Conservation (phyloP, 1,284 basidiomycete genomes). For the Boletus hoseneyae region DNA sequence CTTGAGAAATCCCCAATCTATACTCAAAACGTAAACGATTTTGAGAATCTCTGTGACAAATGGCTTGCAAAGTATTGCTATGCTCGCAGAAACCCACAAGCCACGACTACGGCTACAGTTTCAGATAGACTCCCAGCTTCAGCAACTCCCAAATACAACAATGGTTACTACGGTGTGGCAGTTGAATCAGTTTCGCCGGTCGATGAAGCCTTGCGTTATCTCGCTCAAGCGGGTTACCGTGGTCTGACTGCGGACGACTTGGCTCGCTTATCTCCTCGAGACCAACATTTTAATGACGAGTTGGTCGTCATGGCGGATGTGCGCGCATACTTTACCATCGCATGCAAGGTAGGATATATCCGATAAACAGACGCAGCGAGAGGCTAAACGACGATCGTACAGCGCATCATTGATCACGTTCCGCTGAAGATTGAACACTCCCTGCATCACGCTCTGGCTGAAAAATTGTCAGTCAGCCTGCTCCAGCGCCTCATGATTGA, state of each 20-base stretch:
- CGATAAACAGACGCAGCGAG: too few species aligned
- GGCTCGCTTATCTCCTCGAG: slow-evolving; percentile 13
- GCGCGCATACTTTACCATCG: slow-evolving; percentile 50
- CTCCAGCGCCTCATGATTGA: slow-evolving; percentile 36
- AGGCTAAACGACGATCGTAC: neutral
- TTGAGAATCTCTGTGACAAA: slow-evolving; percentile 14
- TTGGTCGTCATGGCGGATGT: slow-evolving; percentile 49
- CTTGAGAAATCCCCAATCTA: slow-evolving; percentile 30
- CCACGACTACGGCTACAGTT: too few species aligned
- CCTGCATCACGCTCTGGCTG: slow-evolving; percentile 41
- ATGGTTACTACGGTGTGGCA: too few species aligned
- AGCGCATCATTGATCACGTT: slow-evolving; percentile 56
- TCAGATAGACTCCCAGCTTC: too few species aligned
- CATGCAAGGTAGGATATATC: slow-evolving; percentile 38
- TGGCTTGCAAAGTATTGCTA: slow-evolving; percentile 23
- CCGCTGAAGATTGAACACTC: slow-evolving; percentile 50
- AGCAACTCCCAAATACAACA: too few species aligned
- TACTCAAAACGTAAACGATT: slow-evolving; percentile 35
- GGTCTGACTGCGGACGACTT: slow-evolving; percentile 22
- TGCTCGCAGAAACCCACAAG: slow-evolving; percentile 6
- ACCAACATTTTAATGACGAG: slow-evolving; percentile 36
- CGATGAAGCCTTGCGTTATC: slow-evolving; percentile 13
- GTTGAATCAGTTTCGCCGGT: neutral
- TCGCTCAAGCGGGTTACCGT: slow-evolving; percentile 25
- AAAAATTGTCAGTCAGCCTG: slow-evolving; percentile 38